phyloP scores from a whole-genome alignment of 345 rosid genomes.

The Heritiera littoralis region DNA sequence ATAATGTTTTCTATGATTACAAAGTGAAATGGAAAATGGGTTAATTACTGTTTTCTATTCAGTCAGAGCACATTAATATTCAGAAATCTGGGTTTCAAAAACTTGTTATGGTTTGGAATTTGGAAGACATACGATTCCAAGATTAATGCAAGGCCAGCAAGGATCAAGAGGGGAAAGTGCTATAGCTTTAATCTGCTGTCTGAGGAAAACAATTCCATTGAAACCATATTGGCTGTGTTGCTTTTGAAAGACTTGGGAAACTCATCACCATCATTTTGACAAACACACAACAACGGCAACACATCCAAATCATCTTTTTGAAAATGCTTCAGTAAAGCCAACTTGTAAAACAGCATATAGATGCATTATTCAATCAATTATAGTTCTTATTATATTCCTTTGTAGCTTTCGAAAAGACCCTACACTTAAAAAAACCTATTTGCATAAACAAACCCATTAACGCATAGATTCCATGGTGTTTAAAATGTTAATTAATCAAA shows the following conservation, averaged over 20 bases:
- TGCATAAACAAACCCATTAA: conserved; percentile 30
- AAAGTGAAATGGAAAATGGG: neutral
- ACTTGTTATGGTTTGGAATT: neutral
- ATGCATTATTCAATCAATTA: conserved; percentile 15
- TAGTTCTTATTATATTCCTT: conserved; percentile 11
- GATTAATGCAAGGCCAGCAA: conserved; percentile 14
- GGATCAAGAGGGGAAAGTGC: neutral
- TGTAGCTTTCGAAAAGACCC: conserved; percentile 34
- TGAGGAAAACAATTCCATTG: conserved; percentile 15
- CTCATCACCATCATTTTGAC: conserved; percentile 24
- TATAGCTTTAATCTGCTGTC: neutral
- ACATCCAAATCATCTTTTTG: conserved; percentile 24
- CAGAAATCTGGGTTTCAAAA: too few species aligned
- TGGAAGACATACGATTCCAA: conserved; percentile 14
- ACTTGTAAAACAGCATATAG: conserved; percentile 15
- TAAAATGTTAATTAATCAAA: conserved; percentile 30
- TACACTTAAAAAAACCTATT: neutral
- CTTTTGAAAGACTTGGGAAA: conserved; percentile 19
- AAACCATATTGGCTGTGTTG: conserved; percentile 27
- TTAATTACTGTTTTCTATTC: neutral
- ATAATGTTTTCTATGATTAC: neutral
- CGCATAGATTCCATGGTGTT: conserved; percentile 31
- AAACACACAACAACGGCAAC: neutral
- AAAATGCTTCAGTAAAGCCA: conserved; percentile 27
- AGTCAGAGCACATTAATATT: too few species aligned